phyloP scores from a whole-genome alignment of 2,329 filamentous ascomycete genomes.

The Fusarium sarcochroum region DNA sequence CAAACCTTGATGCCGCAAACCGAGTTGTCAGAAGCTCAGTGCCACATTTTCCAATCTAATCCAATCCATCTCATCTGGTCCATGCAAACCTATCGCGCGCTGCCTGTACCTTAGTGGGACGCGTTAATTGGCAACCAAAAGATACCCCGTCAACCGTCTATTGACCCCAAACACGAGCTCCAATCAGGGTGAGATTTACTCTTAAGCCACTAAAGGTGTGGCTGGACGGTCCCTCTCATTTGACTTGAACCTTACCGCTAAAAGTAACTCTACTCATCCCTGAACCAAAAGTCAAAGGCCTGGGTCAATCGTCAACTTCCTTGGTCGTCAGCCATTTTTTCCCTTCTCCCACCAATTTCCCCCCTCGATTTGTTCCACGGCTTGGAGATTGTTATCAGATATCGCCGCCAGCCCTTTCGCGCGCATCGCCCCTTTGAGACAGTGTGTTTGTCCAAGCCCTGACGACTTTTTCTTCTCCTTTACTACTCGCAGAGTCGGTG shows the following conservation, averaged over 20 bases:
- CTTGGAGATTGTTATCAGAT: slow-evolving; percentile 38
- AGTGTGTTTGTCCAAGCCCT: slow-evolving; percentile 24
- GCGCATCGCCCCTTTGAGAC: slow-evolving; percentile 29
- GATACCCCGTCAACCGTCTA: slow-evolving; percentile 34
- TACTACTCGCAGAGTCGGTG: slow-evolving; percentile 41
- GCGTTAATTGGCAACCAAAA: slow-evolving; percentile 38
- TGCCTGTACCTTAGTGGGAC: slow-evolving; percentile 26
- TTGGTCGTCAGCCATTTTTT: slow-evolving; percentile 43
- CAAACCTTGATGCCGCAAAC: slow-evolving; percentile 2
- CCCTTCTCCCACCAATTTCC: slow-evolving; percentile 41
- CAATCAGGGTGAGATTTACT: slow-evolving; percentile 28
- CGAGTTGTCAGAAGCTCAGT: neutral
- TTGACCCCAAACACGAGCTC: slow-evolving; percentile 21
- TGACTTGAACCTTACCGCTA: slow-evolving; percentile 29
- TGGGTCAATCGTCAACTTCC: slow-evolving; percentile 49
- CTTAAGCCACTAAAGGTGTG: slow-evolving; percentile 40
- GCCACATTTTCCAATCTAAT: neutral
- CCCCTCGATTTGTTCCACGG: slow-evolving; percentile 33
- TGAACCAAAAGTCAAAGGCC: slow-evolving; percentile 47
- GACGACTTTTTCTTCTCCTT: slow-evolving; percentile 43
- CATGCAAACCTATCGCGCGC: slow-evolving; percentile 4
- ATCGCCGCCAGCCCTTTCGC: slow-evolving; percentile 31
- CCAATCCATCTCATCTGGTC: neutral
- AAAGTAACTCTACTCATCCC: slow-evolving; percentile 45
- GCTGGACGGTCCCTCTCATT: slow-evolving; percentile 38